These are phyloP conservation scores for Tremellales sp. DNA, from an alignment of 1,284 basidiomycete genomes.

Conservation along the genomic window DNA sequence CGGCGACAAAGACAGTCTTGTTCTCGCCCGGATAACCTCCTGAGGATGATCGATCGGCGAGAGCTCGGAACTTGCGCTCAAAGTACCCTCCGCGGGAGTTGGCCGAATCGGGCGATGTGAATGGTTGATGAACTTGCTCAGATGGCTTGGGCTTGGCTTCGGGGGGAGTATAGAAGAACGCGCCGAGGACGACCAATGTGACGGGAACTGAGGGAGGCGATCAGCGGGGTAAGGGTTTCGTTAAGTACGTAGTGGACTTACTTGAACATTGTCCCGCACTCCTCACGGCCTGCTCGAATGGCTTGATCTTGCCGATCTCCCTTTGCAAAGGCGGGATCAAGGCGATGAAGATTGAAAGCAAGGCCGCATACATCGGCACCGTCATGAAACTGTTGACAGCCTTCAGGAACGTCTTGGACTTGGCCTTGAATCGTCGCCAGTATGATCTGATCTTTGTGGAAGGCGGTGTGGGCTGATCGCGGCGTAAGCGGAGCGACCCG, in stretches of 20 bases:
- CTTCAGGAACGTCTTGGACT: constrained; percentile 42
- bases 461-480: constrained; percentile 14
- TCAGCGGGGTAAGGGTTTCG: background rate
- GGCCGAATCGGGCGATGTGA: constrained; percentile 5
- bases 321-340: constrained; percentile 71
- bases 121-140: constrained; percentile 2
- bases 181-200: constrained; percentile 85
- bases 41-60: constrained; percentile 3
- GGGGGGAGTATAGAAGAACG: constrained; percentile 68
- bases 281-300: constrained; percentile 67
- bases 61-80: constrained; percentile 28
- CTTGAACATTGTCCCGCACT: constrained; percentile 72
- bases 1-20: constrained; percentile 72
- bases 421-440: constrained; percentile 34
- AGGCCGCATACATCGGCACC: constrained; percentile 73
- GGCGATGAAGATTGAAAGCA: constrained; percentile 75
- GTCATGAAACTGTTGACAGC: constrained; percentile 77
- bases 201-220: constrained; percentile 58
- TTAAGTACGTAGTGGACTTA: constrained; percentile 15
- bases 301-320: constrained; percentile 58
- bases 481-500: constrained; percentile 23
- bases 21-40: constrained; percentile 61
- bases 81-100: constrained; percentile 21
- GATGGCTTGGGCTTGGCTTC: constrained; percentile 6
- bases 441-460: constrained; percentile 17